Percentiles rank a stretch among this genome's conserved stretches.
Evolutionary conservation across 179 eudicot species (phyloP).

Genomic region (Beta lomatogona): DNA sequence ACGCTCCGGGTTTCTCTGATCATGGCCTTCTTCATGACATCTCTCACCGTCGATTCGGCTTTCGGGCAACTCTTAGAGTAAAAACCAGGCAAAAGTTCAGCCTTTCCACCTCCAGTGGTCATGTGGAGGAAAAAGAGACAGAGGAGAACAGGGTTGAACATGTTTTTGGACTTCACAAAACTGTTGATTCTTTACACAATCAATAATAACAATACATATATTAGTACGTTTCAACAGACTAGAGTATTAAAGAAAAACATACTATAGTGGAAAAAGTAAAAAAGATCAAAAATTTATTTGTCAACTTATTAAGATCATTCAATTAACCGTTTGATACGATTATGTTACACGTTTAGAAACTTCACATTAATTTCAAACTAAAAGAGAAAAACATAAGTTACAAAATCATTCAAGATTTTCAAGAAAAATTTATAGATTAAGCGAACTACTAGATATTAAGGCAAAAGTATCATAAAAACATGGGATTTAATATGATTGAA

Average conservation of each 20-base stretch:
- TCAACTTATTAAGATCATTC: neutral
- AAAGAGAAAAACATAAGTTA: neutral
- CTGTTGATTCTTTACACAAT: neutral
- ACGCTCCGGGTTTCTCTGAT: conserved; percentile 58
- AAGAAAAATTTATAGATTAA: neutral
- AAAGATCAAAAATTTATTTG: neutral
- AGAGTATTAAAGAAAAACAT: neutral
- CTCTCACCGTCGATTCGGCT: conserved; percentile 62
- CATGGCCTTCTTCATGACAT: conserved; percentile 60
- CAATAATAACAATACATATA: neutral
- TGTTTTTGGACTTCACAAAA: neutral
- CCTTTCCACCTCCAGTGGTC: conserved; percentile 22
- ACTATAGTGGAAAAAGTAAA: neutral
- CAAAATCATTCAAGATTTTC: neutral
- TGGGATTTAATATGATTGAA: neutral
- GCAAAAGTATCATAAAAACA: neutral
- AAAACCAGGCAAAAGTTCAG: conserved; percentile 48
- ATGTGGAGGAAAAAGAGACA: conserved; percentile 34
- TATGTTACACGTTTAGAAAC: too few relatives aligned
- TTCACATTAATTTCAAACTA: neutral
- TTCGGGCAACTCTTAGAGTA: conserved; percentile 67
- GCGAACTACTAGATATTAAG: neutral
- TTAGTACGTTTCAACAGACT: neutral
- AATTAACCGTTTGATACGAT: neutral
- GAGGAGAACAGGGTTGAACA: conserved; percentile 16